Conservation (phyloP, 2,329 filamentous ascomycete species). For the Fusarium coicis region DNA sequence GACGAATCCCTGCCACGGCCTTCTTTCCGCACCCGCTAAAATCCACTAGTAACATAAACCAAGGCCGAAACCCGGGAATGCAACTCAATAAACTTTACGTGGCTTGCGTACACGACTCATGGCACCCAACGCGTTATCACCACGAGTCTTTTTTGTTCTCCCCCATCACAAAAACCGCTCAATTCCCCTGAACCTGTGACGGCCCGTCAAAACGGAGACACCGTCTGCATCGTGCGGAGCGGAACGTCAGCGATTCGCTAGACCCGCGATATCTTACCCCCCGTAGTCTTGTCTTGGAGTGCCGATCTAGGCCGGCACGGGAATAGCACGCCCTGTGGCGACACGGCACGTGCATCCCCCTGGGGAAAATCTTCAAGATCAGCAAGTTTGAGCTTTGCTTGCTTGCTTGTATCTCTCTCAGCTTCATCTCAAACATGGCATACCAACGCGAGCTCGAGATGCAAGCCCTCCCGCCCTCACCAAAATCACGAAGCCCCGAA, state of each 20-base stretch:
- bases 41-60: background rate
- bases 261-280: background rate
- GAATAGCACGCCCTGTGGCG: constrained; percentile 12
- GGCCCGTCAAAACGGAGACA: constrained; percentile 5
- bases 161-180: background rate
- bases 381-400: background rate
- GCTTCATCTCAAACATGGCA: constrained; percentile 33
- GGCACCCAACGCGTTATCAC: background rate
- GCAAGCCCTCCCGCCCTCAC: constrained; percentile 15
- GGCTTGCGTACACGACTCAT: background rate
- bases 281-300: background rate
- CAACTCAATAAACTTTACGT: background rate
- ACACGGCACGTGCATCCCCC: constrained; percentile 18
- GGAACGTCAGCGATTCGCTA: constrained; percentile 10
- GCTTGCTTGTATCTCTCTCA: background rate
- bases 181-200: background rate
- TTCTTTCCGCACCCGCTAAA: background rate
- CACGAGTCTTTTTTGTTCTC: background rate
- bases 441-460: constrained; percentile 35
- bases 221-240: background rate
- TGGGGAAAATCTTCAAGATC: constrained; percentile 9
- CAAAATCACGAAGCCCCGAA: background rate
- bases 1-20: background rate
- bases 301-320: background rate
- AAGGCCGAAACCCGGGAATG: background rate